These are phyloP conservation scores for Neurospora sp. DNA, from an alignment of 495 filamentous ascomycete species.

Conservation along the genomic window DNA sequence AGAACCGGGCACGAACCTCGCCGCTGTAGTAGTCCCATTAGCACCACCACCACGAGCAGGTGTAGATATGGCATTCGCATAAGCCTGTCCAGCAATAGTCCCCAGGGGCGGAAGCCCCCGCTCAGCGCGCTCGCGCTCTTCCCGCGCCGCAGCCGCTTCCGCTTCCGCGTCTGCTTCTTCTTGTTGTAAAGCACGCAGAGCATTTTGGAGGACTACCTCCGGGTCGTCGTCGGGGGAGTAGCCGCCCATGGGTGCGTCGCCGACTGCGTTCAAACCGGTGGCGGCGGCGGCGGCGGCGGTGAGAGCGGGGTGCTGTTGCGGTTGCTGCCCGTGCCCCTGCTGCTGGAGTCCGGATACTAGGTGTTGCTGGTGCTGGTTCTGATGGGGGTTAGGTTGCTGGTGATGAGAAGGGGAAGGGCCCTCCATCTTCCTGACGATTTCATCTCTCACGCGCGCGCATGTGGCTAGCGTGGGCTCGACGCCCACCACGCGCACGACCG, in stretches of 20 bases:
- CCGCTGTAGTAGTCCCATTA: conserved; percentile 9
- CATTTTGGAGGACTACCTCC: conserved; percentile 40
- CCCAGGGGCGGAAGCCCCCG: conserved; percentile 30
- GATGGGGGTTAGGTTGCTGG: conserved; percentile 11
- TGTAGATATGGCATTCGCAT: conserved; percentile 19
- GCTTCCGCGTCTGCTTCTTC: conserved; percentile 41
- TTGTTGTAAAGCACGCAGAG: conserved; percentile 36
- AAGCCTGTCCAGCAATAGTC: conserved; percentile 18
- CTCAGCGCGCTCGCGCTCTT: conserved; percentile 35
- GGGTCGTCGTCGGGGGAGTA: conserved; percentile 34
- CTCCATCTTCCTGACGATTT: conserved; percentile 35
- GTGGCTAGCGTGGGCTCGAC: conserved; percentile 35
- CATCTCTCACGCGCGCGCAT: conserved; percentile 41
- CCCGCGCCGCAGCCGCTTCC: conserved; percentile 31
- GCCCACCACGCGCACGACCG: conserved; percentile 35
- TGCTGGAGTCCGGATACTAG: neutral
- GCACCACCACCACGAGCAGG: conserved; percentile 1
- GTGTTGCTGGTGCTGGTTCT: conserved; percentile 8
- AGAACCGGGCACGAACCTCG: conserved; percentile 4
- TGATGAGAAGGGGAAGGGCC: conserved; percentile 12
- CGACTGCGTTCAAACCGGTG: neutral
- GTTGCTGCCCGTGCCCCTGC: neutral
- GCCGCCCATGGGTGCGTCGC: conserved; percentile 10
- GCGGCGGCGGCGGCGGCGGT: neutral
- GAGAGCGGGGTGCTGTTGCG: neutral